Conservation (phyloP, 2,329 filamentous ascomycete species). For the Aspergillus ochraceoroseus region DNA sequence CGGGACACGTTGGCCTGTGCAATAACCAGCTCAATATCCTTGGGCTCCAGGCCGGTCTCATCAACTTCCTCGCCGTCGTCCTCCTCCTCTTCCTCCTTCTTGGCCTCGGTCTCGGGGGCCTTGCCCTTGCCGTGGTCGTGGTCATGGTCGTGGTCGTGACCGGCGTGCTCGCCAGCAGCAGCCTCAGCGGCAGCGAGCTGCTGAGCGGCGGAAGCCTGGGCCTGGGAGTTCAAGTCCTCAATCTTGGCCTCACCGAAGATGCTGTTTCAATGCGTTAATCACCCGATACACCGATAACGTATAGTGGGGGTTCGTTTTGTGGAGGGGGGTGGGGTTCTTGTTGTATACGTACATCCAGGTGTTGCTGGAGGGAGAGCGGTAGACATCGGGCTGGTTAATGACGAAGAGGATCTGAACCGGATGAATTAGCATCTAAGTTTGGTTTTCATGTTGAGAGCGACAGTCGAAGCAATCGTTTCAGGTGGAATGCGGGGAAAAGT, state of each 20-base stretch:
- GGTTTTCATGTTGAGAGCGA: background rate
- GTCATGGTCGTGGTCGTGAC: conserved; percentile 52
- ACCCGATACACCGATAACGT: conserved; percentile 1
- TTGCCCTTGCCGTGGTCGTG: conserved; percentile 58
- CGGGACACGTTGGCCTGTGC: conserved; percentile 92
- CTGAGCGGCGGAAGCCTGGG: conserved; percentile 90
- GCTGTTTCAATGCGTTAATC: conserved; percentile 49
- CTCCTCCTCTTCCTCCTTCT: conserved; percentile 72
- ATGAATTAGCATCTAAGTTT: conserved; percentile 20
- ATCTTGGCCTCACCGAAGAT: conserved; percentile 99
- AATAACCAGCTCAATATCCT: conserved; percentile 99
- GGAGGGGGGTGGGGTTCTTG: too few species aligned
- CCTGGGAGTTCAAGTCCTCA: conserved; percentile 97
- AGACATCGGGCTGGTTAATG: conserved; percentile 99
- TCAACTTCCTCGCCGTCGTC: conserved; percentile 96
- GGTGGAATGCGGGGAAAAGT: conserved; percentile 16
- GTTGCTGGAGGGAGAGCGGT: conserved; percentile 98
- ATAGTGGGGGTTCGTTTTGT: background rate
- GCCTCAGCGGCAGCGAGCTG: conserved; percentile 77
- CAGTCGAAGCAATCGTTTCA: conserved; percentile 10
- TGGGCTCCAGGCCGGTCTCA: conserved; percentile 88
- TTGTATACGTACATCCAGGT: conserved; percentile 96
- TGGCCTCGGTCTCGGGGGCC: conserved; percentile 61
- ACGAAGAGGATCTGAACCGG: conserved; percentile 85
- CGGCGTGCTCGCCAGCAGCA: conserved; percentile 54